phyloP scores from a whole-genome alignment of 2,329 filamentous ascomycete species.

The Fusarium sp. region DNA sequence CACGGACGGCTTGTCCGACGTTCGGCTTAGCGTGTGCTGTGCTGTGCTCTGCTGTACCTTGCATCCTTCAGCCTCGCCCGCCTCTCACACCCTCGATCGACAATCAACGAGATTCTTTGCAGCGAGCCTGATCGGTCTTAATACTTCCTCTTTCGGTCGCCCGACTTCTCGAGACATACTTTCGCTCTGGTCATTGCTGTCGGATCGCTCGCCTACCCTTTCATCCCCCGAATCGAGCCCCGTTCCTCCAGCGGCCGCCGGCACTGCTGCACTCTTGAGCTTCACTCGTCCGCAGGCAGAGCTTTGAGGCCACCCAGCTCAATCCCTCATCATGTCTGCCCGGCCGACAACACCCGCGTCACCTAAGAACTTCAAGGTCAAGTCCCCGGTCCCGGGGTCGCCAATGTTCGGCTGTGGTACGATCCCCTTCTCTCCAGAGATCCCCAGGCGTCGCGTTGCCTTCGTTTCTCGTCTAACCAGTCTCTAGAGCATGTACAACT shows the following conservation, averaged over 20 bases:
- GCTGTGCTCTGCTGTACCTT: conserved; percentile 10
- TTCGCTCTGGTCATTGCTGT: not conserved
- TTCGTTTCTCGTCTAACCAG: conserved; percentile 44
- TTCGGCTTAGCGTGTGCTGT: conserved; percentile 16
- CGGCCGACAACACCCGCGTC: conserved; percentile 64
- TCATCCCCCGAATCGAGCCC: conserved; percentile 7
- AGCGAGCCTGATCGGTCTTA: conserved; percentile 4
- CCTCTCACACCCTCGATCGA: conserved; percentile 14
- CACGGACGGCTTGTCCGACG: conserved; percentile 27
- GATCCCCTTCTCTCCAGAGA: conserved; percentile 43
- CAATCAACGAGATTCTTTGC: not conserved
- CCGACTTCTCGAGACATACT: not conserved
- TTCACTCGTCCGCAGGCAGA: not conserved
- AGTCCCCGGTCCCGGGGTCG: conserved; percentile 67
- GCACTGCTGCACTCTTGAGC: not conserved
- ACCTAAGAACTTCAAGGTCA: conserved; percentile 70
- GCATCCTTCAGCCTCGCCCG: conserved; percentile 29
- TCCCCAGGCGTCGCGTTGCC: not conserved
- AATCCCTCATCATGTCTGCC: conserved; percentile 54
- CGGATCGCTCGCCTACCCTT: not conserved
- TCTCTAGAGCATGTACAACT: conserved; percentile 76
- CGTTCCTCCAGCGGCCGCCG: conserved; percentile 1
- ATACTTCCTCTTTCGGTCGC: not conserved
- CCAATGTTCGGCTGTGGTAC: conserved; percentile 75
- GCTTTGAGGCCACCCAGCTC: conserved; percentile 3